Base-by-base conservation (phyloP, 495 filamentous ascomycete species). In the Lepraria neglecta region DNA sequence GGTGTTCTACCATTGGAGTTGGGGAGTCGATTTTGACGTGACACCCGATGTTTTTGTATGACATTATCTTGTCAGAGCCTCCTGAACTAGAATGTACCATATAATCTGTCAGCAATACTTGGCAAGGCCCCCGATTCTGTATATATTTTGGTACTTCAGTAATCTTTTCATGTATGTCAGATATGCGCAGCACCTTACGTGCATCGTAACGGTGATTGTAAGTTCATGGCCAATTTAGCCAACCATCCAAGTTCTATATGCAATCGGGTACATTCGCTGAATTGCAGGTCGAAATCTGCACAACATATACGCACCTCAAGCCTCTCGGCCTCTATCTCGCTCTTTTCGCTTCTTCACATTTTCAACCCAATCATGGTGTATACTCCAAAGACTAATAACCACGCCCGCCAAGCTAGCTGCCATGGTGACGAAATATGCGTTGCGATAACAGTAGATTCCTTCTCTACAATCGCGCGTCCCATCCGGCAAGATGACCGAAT, bases 401-500 rank as follows among this genome's bases (percentile, higher is more conserved):
- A 96, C 73, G 3, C 87, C 94, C 4, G 87, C 64, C 15, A 88
- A 66, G 56, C 88, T 91, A 0, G 88, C 85, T 38, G 80, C 77
- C 27, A 95, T 80, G n/a, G 92, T 96, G 45, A 92, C 79, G 60
- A 79, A 85, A 68, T 97, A 97, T 3, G 92, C 92, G 15, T 82
- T 74, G 43, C 77, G 76, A 73, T 96, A 97, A 74, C 92, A 97
- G 51, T 78, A 75, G 51, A 94, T 71, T 3, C 94, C 94, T 58
- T 94, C 87, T 3, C 74, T 74, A 66, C 92, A 97, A n/a, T 84
- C 79, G 44, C 85, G 76, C 55, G 87, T 84, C 10, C 90, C 91
- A 53, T 86, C 79, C 0, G 74, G 76, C 10, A 79, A 77, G n/a
- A 88, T 71, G 47, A 85, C 75, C 48, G 82, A 90, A 72, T 96